Conservation (phyloP, 2,329 filamentous ascomycete genomes). For the Penicillium olsonii region DNA sequence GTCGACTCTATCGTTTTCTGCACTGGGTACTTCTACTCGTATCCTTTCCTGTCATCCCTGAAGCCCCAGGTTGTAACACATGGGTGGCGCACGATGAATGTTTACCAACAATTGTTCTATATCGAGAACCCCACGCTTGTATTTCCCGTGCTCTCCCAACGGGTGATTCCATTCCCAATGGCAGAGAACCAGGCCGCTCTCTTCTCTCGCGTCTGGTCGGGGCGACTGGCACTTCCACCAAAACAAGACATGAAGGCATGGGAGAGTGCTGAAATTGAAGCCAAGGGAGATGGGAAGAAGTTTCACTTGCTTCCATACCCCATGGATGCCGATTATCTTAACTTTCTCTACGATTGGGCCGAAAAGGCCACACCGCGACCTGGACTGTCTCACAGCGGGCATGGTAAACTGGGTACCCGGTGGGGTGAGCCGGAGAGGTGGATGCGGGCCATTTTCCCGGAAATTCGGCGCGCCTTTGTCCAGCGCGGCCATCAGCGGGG, state of each 20-base stretch:
- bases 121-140: conserved; percentile 74
- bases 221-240: conserved; percentile 65
- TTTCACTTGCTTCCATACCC: conserved; percentile 60
- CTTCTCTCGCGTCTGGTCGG: conserved; percentile 75
- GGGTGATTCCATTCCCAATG: conserved; percentile 84
- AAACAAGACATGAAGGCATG: conserved; percentile 66
- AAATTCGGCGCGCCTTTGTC: conserved; percentile 73
- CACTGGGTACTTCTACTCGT: conserved; percentile 85
- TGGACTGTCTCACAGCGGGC: conserved; percentile 45
- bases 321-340: conserved; percentile 48
- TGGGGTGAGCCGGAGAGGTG: conserved; percentile 75
- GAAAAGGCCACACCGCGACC: conserved; percentile 34
- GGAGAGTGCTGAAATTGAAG: conserved; percentile 53
- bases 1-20: conserved; percentile 82
- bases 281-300: conserved; percentile 49
- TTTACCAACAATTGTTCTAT: conserved; percentile 80
- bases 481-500: conserved; percentile 59
- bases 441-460: conserved; percentile 67
- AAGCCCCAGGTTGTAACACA: conserved; percentile 62
- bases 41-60: conserved; percentile 66
- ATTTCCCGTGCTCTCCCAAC: conserved; percentile 74
- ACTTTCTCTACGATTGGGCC: conserved; percentile 48
- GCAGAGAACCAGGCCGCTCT: conserved; percentile 77
- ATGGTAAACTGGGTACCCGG: conserved; percentile 67
- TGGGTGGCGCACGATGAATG: conserved; percentile 68